Base-by-base conservation (phyloP, 441 rosid species). In the Eruca vesicaria region DNA sequence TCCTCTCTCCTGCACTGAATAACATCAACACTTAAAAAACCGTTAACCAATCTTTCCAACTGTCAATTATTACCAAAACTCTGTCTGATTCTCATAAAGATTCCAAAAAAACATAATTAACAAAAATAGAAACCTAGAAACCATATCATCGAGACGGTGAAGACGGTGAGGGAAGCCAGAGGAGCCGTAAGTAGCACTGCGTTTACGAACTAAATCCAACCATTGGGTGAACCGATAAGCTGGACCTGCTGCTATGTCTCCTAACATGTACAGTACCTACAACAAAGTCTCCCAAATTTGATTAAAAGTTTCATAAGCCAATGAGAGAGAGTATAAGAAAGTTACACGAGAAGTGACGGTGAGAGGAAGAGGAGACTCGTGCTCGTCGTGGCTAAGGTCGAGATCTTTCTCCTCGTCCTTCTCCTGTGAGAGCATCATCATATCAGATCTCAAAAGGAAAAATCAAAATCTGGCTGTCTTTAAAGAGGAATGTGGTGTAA, bases 241-340 rank as follows among this genome's bases (percentile, higher is more conserved):
- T 56, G 98, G 87, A 73, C 92, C 96, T 9, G 96, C 82, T 8
- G 99, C 86, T 65, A 96, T 88, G 63, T 96, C 99, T 85, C 99
- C 99, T 93, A 96, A 87, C 98, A 94, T 91, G 85, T 88, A 91
- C 92, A 96, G 78, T 3, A 94, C 92, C 99, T 96, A 89, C 84
- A 16, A 28, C 7, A 16, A 50, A 50, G 55, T 50, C 23, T 2
- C 16, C 18, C 9, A 7, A 15, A 4, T 18, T 36, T 29, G 7
- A 9, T 15, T 5, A 45, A 72, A 38, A 38, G 2, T 11, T 8
- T 4, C 29, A 41, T 41, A 71, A 31, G 9, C 29, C 29, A n/a
- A n/a, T 26, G 4, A 3, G 4, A 5, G 29, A 26, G 29, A 5
- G 4, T 26, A 0, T 26, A 5, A 26, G 32, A 4, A 29, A 29